Evolutionary conservation across 805 yeast species (phyloP), one percentile per base, ranked within the genome.

Genomic region (Candida namnaoensis): DNA sequence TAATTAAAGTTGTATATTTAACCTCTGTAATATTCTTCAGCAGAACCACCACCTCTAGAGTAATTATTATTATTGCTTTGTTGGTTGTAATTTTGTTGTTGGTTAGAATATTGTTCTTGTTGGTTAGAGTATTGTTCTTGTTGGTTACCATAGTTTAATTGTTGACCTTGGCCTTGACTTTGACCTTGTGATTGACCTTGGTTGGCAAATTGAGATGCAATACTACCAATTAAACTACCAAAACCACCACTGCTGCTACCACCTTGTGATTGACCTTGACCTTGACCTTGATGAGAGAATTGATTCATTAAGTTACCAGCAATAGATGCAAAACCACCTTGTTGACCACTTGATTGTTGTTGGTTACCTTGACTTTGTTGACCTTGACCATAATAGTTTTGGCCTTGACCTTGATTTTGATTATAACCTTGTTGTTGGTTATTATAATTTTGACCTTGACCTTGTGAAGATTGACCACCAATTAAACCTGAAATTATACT

Each of bases 401-500:
- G 32, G 26, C 38, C 28, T 30, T 40, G 34, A 19, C 37, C 36
- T 12, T 25, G 34, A 14, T 37, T 36, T 25, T 42, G 42, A 27
- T 47, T 47, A 32, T 35, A 39, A n/a, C 33, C 39, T 26, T 30
- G 37, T 19, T 35, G 37, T 25, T 36, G 35, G 15, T 43, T 41
- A 25, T 42, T 11, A 9, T 35, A 28, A 7, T 24, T 24, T 24
- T 25, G 33, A 36, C 38, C 38, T 12, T 44, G 42, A 32, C 52
- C 49, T 11, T 44, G 45, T 23, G 34, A 19, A 23, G 27, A 24
- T 35, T 30, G 33, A 30, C 33, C 33, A 11, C 52, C 48, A 19
- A 42, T 33, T 10, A 43, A 15, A 15, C 46, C 38, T 12, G 52
- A 40, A 5, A 42, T 36, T 5, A 42, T 33, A 23, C 37, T 34